Base-by-base conservation (phyloP, 306 rosid species). In the Mimosa bimucronata region DNA sequence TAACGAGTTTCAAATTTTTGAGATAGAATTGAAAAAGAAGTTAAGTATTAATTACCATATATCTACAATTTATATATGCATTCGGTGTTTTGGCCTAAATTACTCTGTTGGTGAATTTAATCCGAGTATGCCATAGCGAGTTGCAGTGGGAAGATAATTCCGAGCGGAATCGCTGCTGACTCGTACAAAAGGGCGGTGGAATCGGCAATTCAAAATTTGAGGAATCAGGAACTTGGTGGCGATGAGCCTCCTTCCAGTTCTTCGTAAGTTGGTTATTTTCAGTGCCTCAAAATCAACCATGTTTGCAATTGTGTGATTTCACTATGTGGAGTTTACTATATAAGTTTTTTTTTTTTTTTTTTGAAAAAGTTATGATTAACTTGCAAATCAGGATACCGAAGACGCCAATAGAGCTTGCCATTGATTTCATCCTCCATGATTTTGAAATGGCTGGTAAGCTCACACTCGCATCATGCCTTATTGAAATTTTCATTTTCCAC, bases 391-490 rank as follows among this genome's bases (percentile, higher is more conserved):
- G 92, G 50, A 81, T 41, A 0, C 74, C 74, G 55, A 69, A 23
- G 55, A 69, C 81, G 64, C 91, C 94, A 9, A 87, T 89, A 60
- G 97, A 91, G 44, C 88, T 85, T 34, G 97, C 97, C 45, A 85
- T 91, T 81, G 94, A 91, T 81, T 91, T 91, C 74, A 84, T 86
- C 60, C 88, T 91, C 15, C 97, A 91, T 65, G 97, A 91, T 87
- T 91, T 91, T 81, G 97, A 91, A 88, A 91, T 91, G 97, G 91
- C 97, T 78, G 97, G 97, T 89, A 71, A 64, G 88, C 83, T 80
- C 76, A 41, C 57, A 64, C 83, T 78, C 73, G 34, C 57, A 64
- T 14, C 64, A 29, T 2, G 5, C 42, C 57, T 62, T 34, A 7
- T 52, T 23, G 60, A 64, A 64, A 65, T 66, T 60, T 78, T 64